phyloP scores from a whole-genome alignment of 2,329 filamentous ascomycete genomes.

The Iodosphaeria phyllophila region DNA sequence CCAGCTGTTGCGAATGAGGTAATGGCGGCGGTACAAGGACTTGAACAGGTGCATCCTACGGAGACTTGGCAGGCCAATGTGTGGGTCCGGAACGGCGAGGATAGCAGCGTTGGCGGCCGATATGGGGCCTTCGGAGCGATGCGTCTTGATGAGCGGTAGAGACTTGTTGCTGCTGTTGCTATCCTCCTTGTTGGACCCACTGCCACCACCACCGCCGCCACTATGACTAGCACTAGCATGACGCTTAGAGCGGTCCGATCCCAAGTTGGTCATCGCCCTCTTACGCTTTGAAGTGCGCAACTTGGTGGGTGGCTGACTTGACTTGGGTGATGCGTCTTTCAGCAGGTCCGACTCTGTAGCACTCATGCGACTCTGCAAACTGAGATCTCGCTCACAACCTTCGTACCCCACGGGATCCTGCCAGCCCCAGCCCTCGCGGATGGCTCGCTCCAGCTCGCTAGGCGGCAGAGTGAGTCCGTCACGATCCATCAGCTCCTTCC shows the following conservation, averaged over 20 bases:
- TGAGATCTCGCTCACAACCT: conserved; percentile 67
- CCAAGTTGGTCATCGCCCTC: conserved; percentile 26
- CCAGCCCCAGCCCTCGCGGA: conserved; percentile 92
- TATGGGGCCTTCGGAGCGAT: conserved; percentile 63
- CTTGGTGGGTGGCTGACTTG: conserved; percentile 16
- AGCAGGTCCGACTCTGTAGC: conserved; percentile 33
- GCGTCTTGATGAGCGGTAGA: conserved; percentile 22
- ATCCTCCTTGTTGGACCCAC: too few species aligned
- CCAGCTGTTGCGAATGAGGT: conserved; percentile 83
- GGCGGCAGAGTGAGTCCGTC: conserved; percentile 66
- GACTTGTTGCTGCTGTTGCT: conserved; percentile 16
- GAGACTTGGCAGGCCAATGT: conserved; percentile 59
- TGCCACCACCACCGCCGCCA: too few species aligned
- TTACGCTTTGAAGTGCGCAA: conserved; percentile 36
- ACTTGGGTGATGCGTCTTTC: conserved; percentile 21
- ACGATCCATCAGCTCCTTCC: conserved; percentile 78
- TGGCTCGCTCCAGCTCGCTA: conserved; percentile 71
- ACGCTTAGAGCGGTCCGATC: conserved; percentile 32
- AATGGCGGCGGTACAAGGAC: conserved; percentile 81
- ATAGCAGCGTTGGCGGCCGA: conserved; percentile 77
- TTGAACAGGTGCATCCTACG: conserved; percentile 86
- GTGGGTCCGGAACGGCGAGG: conserved; percentile 61
- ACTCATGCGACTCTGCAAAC: conserved; percentile 32
- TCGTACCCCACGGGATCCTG: conserved; percentile 64
- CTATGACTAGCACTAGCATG: conserved; percentile 27